phyloP scores from a whole-genome alignment of 495 filamentous ascomycete genomes.

The Friedmanniomyces simplex region DNA sequence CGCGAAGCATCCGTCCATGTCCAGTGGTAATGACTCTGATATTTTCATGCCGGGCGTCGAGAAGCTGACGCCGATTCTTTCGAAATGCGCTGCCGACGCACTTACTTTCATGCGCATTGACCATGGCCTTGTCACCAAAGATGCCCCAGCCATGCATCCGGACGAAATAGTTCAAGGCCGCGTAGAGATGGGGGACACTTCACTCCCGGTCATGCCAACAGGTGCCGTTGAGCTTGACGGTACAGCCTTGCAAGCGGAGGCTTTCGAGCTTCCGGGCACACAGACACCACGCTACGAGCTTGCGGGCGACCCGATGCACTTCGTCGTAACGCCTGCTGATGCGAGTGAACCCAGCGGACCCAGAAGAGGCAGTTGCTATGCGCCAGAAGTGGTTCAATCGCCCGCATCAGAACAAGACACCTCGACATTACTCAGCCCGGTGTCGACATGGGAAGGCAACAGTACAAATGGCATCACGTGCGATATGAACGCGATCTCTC shows the following conservation, averaged over 20 bases:
- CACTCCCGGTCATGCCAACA: constrained; percentile 5
- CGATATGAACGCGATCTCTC: background rate
- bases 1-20: background rate
- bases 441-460: constrained; percentile 4
- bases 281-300: constrained; percentile 40
- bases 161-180: constrained; percentile 12
- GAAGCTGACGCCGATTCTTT: constrained; percentile 44
- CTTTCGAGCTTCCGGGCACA: constrained; percentile 35
- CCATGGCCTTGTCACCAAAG: constrained; percentile 45
- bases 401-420: background rate
- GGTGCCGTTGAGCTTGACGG: constrained; percentile 22
- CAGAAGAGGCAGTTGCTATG: constrained; percentile 25
- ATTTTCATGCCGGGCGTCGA: constrained; percentile 39
- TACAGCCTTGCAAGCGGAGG: constrained; percentile 13
- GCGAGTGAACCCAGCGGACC: background rate
- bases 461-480: background rate
- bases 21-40: constrained; percentile 11
- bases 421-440: constrained; percentile 3
- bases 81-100: constrained; percentile 36
- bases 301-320: constrained; percentile 26
- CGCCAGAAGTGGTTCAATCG: constrained; percentile 17
- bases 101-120: constrained; percentile 48
- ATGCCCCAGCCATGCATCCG: constrained; percentile 32
- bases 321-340: constrained; percentile 18
- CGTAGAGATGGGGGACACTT: constrained; percentile 10